A percentile compares a stretch with the other conserved stretches of the same genome.
phyloP scores from a whole-genome alignment of 768 basidiomycete species.

The Panus rudis region DNA sequence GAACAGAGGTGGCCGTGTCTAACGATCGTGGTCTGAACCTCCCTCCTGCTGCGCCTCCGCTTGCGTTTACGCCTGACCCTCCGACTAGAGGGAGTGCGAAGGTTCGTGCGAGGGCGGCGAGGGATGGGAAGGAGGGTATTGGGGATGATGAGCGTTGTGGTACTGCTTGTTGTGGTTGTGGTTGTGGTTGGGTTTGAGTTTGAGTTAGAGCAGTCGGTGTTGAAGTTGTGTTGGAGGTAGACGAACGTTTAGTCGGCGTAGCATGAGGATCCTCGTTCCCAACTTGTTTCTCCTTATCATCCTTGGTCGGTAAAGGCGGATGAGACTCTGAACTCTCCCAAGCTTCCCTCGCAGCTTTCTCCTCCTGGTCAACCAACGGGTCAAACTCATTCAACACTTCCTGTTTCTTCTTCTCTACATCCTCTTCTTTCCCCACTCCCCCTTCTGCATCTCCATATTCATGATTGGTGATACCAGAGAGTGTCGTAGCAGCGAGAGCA shows the following conservation, averaged over 20 bases:
- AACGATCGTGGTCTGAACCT: slow-evolving; percentile 48
- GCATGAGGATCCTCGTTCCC: background rate
- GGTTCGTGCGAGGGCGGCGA: slow-evolving; percentile 60
- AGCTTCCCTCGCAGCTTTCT: slow-evolving; percentile 53
- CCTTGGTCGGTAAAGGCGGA: slow-evolving; percentile 35
- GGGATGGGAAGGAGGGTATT: slow-evolving; percentile 51
- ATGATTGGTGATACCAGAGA: too few relatives aligned
- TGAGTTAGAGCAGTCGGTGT: background rate
- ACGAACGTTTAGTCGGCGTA: slow-evolving; percentile 2
- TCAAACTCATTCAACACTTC: slow-evolving; percentile 59
- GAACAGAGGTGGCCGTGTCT: slow-evolving; percentile 51
- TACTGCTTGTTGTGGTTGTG: slow-evolving; percentile 23
- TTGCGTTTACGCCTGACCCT: too few relatives aligned
- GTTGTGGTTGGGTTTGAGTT: slow-evolving; percentile 13
- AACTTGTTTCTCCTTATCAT: background rate
- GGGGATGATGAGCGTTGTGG: slow-evolving; percentile 22
- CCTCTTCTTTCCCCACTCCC: slow-evolving; percentile 7
- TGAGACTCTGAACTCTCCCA: slow-evolving; percentile 61
- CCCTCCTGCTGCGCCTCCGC: too few relatives aligned
- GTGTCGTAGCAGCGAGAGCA: too few relatives aligned
- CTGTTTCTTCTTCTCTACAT: slow-evolving; percentile 12
- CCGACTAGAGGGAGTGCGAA: slow-evolving; percentile 47
- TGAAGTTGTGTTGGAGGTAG: background rate
- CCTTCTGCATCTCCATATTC: too few relatives aligned
- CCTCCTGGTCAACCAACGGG: slow-evolving; percentile 52